Base-by-base conservation (phyloP, 1,284 basidiomycete genomes). In the Cystobasidiaceae sp. region DNA sequence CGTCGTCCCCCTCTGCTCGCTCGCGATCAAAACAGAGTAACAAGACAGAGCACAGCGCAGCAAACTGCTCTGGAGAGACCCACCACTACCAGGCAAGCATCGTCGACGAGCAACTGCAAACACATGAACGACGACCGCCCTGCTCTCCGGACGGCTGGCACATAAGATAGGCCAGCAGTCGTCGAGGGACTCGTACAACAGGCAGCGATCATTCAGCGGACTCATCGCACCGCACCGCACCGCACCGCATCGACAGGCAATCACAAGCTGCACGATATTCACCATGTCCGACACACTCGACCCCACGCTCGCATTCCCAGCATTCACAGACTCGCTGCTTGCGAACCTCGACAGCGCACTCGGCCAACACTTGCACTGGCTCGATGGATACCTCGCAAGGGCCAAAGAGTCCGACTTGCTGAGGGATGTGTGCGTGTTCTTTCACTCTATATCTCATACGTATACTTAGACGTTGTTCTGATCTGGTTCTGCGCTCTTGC, bases 331-430 rank as follows among this genome's bases (percentile, higher is more conserved):
- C 27, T 17, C 43, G 11, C 17, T 61, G 23, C 45, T 61, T 15
- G 8, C n/a, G 23, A 27, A 45, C 2, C 37, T 61, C 28, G 25
- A 27, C 9, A 21, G 33, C 30, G 27, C 27, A 17, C 48, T 61
- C 43, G 23, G 37, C 23, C 4, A 61, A 8, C 58, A 61, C 48
- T 25, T 61, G 32, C 34, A 51, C 33, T 61, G 58, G 58, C 37
- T 61, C 45, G 58, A 61, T 25, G 58, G 23, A 8, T 48, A 61
- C 25, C 27, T 61, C 21, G 33, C 37, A 34, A 32, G 44, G 25
- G 58, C 37, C 6, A 49, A 48, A 32, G 48, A 45, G 13, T 30
- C 54, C 15, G 54, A 56, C 19, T 30, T 56, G 27, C 17, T 56
- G 23, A 43, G 41, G 17, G 41, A 11, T 2, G 37, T 32, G 54